A percentile compares a stretch with the other conserved stretches of the same genome.
These are phyloP conservation scores for Fusarium dimerum DNA, from an alignment of 2,329 filamentous ascomycete genomes.

Conservation along the genomic window DNA sequence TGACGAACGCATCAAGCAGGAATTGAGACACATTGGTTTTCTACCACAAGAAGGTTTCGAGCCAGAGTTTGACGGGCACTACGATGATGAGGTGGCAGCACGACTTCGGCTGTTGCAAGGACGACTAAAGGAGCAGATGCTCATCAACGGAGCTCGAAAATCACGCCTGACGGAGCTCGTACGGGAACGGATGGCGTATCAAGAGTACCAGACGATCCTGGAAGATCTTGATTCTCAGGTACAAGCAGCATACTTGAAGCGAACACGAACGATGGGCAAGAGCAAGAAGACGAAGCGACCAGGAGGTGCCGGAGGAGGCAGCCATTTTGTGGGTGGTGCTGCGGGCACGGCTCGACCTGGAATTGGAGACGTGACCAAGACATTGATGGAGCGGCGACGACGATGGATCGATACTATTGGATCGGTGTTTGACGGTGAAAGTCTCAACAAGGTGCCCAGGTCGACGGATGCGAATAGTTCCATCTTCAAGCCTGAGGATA, in stretches of 20 bases:
- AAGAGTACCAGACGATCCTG: constrained; percentile 95
- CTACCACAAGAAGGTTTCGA: constrained; percentile 64
- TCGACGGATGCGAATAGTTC: constrained; percentile 61
- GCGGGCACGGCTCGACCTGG: constrained; percentile 69
- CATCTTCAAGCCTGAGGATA: constrained; percentile 73
- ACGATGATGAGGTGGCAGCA: constrained; percentile 91
- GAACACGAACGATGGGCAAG: constrained; percentile 91
- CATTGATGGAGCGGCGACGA: constrained; percentile 85
- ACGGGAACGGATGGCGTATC: constrained; percentile 89
- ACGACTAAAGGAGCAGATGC: constrained; percentile 78
- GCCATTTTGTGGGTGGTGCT: constrained; percentile 60
- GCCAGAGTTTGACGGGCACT: constrained; percentile 84
- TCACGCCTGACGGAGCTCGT: constrained; percentile 82
- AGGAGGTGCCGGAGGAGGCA: constrained; percentile 73
- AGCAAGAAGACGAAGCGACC: constrained; percentile 86
- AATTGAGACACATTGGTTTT: constrained; percentile 88
- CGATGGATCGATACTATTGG: constrained; percentile 92
- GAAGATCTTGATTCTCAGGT: constrained; percentile 96
- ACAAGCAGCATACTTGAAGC: constrained; percentile 92
- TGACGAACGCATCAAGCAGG: constrained; percentile 88
- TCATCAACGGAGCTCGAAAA: constrained; percentile 90
- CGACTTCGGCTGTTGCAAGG: constrained; percentile 83
- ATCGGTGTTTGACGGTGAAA: constrained; percentile 84
- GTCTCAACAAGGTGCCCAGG: constrained; percentile 70
- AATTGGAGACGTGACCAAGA: constrained; percentile 89